Evolutionary conservation across 2,329 filamentous ascomycete genomes (phyloP), one percentile per base, ranked within the genome.

Genomic region (Ophiosphaerella korrae): DNA sequence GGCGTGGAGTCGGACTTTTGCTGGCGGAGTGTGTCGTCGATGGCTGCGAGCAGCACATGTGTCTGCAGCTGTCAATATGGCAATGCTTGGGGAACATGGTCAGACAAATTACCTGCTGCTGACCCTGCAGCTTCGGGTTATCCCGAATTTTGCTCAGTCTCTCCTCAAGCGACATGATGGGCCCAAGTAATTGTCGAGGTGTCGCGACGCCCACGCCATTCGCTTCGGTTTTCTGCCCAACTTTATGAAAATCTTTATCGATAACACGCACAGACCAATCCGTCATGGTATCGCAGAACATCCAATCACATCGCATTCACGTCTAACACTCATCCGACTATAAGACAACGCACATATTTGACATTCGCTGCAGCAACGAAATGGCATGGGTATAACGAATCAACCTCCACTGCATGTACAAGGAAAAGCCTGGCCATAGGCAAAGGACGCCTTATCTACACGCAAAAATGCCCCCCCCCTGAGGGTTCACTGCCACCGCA

Each of bases 81-180:
- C 39, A 38, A 29, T 29, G 31, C 11, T 26, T 47, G 36, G 16
- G 18, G n/a, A 21, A 12, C 14, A 16, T 36, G 43, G 12, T 37
- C 36, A 44, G 29, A 40, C 21, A 14, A 73, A 80, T 63, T 79
- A 94, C 92, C 84, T 92, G 91, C 75, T 96, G 87, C 78, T 97
- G 92, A 74, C 90, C 96, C 76, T 97, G 90, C 68, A 97, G 85
- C 77, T 96, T 96, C 49, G 94, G 94, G 72, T 90, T 76, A 62
- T 77, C 94, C 77, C 94, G 90, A 75, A 97, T 97, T 84, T 95
- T 97, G 79, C 93, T 90, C 74, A 99, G 85, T 81, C 92, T 95
- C 81, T 96, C 93, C 74, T 89, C 86, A 36, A 97, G 79, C 75
- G 85, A 85, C 78, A 78, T 78, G 57, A 57, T 63, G 66, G 56